These are phyloP conservation scores for Kazachstania viticola DNA, from an alignment of 805 yeast genomes.

Conservation along the genomic window DNA sequence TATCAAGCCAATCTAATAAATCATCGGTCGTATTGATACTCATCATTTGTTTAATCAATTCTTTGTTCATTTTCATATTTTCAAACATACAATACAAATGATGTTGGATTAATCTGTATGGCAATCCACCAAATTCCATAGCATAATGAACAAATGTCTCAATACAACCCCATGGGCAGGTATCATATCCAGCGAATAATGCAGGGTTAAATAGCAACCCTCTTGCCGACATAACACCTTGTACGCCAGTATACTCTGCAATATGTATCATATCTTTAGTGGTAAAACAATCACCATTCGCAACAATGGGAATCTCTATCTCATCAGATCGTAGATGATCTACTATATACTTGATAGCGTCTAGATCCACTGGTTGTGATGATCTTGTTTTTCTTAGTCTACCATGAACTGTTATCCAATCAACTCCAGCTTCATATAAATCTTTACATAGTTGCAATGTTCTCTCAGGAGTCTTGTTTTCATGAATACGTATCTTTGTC, in stretches of 20 bases:
- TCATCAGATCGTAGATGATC: slow-evolving; percentile 18
- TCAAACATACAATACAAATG: slow-evolving; percentile 83
- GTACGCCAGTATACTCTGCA: slow-evolving; percentile 56
- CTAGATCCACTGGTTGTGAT: slow-evolving; percentile 70
- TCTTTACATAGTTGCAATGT: slow-evolving; percentile 61
- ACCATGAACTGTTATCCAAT: slow-evolving; percentile 90
- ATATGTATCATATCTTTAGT: slow-evolving; percentile 55
- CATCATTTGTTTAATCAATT: slow-evolving; percentile 52
- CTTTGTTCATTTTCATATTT: slow-evolving; percentile 33
- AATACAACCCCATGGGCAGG: slow-evolving; percentile 84
- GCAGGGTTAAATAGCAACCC: slow-evolving; percentile 85
- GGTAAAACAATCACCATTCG: slow-evolving; percentile 89
- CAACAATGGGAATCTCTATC: slow-evolving; percentile 75
- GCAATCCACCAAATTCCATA: slow-evolving; percentile 65
- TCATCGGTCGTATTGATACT: slow-evolving; percentile 44
- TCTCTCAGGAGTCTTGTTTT: slow-evolving; percentile 43
- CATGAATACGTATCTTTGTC: slow-evolving; percentile 84
- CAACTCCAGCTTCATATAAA: slow-evolving; percentile 83
- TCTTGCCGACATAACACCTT: slow-evolving; percentile 93
- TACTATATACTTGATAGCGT: slow-evolving; percentile 62
- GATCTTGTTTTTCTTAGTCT: slow-evolving; percentile 78
- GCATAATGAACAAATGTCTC: slow-evolving; percentile 75
- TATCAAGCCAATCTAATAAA: slow-evolving; percentile 75
- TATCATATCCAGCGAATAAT: slow-evolving; percentile 58
- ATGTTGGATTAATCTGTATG: slow-evolving; percentile 74